Base-by-base conservation (phyloP, 495 filamentous ascomycete genomes). In the Aspergillus taichungensis region DNA sequence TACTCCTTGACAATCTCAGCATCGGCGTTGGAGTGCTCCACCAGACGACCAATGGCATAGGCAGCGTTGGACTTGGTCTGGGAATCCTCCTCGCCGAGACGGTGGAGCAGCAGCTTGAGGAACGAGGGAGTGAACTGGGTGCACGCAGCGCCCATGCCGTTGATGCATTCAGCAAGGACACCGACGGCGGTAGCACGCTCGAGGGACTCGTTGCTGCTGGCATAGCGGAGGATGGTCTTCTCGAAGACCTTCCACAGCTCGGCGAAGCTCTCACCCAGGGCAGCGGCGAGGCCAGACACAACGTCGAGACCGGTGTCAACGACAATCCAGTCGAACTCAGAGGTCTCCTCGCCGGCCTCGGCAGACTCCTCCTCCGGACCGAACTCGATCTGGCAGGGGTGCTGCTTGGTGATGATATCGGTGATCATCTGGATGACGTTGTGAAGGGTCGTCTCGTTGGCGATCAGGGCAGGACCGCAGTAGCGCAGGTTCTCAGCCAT, bases 251-350 rank as follows among this genome's bases (percentile, higher is more conserved):
- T 92, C 87, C 88, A 97, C 43, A 95, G 70, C 66, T 95, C 80
- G 37, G 72, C 69, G 58, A 95, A 97, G 52, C 80, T 81, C 12
- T 75, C 64, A 14, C 94, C 94, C 10, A 97, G 80, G 27, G 86
- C 90, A 31, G 76, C 77, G 12, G 91, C 80, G 28, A 98, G 74
- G 28, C 84, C 86, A 33, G 87, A 84, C 29, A 95, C 72, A 31
- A 91, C 86, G 50, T 98, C 92, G 48, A 97, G 75, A 10, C 87
- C 88, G 12, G 87, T 95, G 66, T 98, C 92, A 40, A 98, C 84
- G 36, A 94, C 81, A 24, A 94, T 77, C 92, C 92, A 97, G 68
- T 97, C 92, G 59, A 91, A 96, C 71, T 98, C 92, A 12, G 92
- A 91, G 12, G 82, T 84, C 57, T 92, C 88, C 30, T 90, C 83